A percentile compares a stretch with the other conserved stretches of the same genome.
Evolutionary conservation across 2,329 filamentous ascomycete genomes (phyloP).

Genomic region (Epichloe brachyelytri): DNA sequence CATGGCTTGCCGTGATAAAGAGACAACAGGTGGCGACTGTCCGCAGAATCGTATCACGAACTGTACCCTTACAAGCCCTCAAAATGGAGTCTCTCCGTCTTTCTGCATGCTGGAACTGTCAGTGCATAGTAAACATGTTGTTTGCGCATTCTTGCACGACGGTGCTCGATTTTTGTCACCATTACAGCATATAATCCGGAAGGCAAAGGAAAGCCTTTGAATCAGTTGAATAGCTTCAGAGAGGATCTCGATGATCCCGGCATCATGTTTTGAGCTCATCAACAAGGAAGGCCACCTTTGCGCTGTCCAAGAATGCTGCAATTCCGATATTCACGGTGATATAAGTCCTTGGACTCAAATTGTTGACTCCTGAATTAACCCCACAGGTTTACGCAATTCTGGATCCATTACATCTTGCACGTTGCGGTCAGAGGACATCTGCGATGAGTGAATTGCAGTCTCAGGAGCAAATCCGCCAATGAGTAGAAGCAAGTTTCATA

Average conservation of each 20-base stretch:
- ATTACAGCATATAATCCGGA: conserved; percentile 5
- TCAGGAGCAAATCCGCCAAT: too few relatives aligned
- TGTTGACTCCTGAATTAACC: background rate
- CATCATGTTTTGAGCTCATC: conserved; percentile 3
- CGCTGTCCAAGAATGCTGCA: conserved; percentile 2
- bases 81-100: too few relatives aligned
- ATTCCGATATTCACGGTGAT: conserved; percentile 5
- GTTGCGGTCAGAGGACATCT: too few relatives aligned
- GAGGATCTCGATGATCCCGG: conserved; percentile 4
- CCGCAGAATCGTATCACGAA: too few relatives aligned
- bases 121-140: background rate
- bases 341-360: conserved; percentile 5
- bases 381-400: background rate
- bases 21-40: too few relatives aligned
- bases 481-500: too few relatives aligned
- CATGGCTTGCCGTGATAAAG: too few relatives aligned
- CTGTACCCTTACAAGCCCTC: too few relatives aligned
- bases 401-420: too few relatives aligned
- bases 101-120: too few relatives aligned
- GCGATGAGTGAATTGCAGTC: too few relatives aligned
- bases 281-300: conserved; percentile 3
- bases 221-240: conserved; percentile 5
- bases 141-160: conserved; percentile 7
- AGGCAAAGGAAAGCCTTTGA: conserved; percentile 4
- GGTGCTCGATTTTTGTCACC: conserved; percentile 4